These are phyloP conservation scores for Plasmodium malariae DNA, from an alignment of 169 alveolate genomes.

Conservation along the genomic window DNA sequence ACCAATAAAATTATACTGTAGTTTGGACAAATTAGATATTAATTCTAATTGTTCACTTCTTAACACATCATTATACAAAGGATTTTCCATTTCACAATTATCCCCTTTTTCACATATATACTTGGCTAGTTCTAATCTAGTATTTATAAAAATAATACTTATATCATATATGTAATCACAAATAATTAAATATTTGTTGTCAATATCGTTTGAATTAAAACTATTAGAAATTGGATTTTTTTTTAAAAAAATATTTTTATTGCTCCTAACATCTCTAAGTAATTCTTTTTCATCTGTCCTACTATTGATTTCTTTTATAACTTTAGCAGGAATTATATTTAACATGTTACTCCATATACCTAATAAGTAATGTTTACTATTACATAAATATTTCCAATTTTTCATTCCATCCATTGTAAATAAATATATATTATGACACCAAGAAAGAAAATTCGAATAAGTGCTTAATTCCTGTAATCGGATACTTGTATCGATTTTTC, in stretches of 20 bases:
- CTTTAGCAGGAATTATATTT: slow-evolving; percentile 64
- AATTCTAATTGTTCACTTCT: slow-evolving; percentile 84
- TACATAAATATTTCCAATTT: slow-evolving; percentile 92
- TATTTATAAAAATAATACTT: slow-evolving; percentile 56
- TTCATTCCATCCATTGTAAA: slow-evolving; percentile 92
- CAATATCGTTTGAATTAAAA: slow-evolving; percentile 61
- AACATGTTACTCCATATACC: slow-evolving; percentile 94
- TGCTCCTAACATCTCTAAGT: slow-evolving; percentile 44
- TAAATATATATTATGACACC: slow-evolving; percentile 92
- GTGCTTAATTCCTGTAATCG: slow-evolving; percentile 88
- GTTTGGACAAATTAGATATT: slow-evolving; percentile 81
- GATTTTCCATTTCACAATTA: slow-evolving; percentile 71
- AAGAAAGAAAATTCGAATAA: slow-evolving; percentile 88
- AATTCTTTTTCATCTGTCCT: slow-evolving; percentile 74
- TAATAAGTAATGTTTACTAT: slow-evolving; percentile 93
- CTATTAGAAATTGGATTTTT: slow-evolving; percentile 55
- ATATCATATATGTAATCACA: slow-evolving; percentile 73
- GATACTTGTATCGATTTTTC: slow-evolving; percentile 92
- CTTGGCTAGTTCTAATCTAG: slow-evolving; percentile 62
- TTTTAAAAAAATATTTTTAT: slow-evolving; percentile 59
- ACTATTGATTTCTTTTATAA: slow-evolving; percentile 72
- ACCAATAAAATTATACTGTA: slow-evolving; percentile 78
- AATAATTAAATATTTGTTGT: slow-evolving; percentile 54
- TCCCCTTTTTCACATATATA: slow-evolving; percentile 71
- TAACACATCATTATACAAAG: slow-evolving; percentile 73